These are phyloP conservation scores for Periconia sp. DNA, from an alignment of 2,329 filamentous ascomycete species.

Conservation along the genomic window DNA sequence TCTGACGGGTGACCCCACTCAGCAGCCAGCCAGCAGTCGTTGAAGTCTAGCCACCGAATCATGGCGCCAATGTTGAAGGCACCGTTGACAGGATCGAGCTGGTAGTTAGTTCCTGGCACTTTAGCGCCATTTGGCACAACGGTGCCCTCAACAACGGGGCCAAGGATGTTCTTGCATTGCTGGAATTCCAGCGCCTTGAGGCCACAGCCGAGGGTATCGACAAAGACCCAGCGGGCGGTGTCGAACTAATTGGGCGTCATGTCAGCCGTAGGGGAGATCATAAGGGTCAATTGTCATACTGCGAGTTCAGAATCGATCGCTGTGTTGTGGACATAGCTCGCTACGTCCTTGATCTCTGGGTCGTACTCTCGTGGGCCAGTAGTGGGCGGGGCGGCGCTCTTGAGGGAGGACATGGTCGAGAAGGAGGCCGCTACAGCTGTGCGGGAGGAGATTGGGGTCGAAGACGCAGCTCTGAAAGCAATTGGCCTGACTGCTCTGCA, in stretches of 20 bases:
- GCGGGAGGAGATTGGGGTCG: conserved; percentile 28
- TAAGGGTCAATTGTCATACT: conserved; percentile 62
- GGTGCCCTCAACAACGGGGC: conserved; percentile 89
- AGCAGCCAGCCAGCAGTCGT: conserved; percentile 98
- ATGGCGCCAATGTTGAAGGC: conserved; percentile 99
- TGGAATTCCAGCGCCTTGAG: conserved; percentile 94
- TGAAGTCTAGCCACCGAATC: conserved; percentile 99
- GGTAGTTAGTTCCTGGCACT: conserved; percentile 89
- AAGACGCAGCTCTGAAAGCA: conserved; percentile 34
- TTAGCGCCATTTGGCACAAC: conserved; percentile 89
- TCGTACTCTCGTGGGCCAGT: conserved; percentile 68
- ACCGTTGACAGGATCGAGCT: conserved; percentile 92
- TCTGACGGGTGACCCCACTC: conserved; percentile 99
- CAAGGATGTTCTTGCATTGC: conserved; percentile 93
- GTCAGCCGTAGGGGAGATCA: conserved; percentile 19
- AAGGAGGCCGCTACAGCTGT: conserved; percentile 35
- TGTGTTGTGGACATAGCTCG: conserved; percentile 91
- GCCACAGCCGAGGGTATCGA: conserved; percentile 96
- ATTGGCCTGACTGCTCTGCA: conserved; percentile 46
- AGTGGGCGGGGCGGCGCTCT: conserved; percentile 39
- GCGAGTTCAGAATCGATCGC: conserved; percentile 90
- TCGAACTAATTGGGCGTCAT: conserved; percentile 68
- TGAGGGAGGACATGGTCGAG: conserved; percentile 46
- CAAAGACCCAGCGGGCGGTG: conserved; percentile 93
- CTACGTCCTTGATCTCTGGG: conserved; percentile 93